Evolutionary conservation across 345 rosid genomes (phyloP).

Genomic region (Corchorus capsularis): DNA sequence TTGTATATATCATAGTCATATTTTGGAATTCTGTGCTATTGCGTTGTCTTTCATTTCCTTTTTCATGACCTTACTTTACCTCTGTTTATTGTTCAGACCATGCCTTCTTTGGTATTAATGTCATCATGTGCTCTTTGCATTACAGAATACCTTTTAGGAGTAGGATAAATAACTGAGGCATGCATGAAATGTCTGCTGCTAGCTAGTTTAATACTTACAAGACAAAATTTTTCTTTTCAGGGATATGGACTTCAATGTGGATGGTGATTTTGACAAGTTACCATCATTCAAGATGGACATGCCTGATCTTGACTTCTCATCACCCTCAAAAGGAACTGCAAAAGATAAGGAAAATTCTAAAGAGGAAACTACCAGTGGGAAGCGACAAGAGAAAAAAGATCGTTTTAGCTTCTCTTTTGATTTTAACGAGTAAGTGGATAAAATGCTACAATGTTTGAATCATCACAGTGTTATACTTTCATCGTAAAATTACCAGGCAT

Average conservation of each 20-base stretch:
- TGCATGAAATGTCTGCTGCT: background rate
- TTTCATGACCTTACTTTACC: background rate
- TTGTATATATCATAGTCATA: background rate
- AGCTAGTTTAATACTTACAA: background rate
- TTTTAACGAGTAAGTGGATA: conserved; percentile 59
- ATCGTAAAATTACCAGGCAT: background rate
- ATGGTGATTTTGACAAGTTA: conserved; percentile 68
- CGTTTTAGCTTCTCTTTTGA: conserved; percentile 69
- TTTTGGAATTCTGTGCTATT: background rate
- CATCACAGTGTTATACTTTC: background rate
- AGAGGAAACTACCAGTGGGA: conserved; percentile 44
- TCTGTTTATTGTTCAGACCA: background rate
- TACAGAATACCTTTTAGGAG: background rate
- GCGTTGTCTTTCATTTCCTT: background rate
- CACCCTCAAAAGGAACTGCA: conserved; percentile 49
- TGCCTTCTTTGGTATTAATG: background rate
- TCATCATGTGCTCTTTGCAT: conserved; percentile 3
- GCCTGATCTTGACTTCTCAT: conserved; percentile 80
- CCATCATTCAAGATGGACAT: conserved; percentile 75
- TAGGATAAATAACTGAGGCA: background rate
- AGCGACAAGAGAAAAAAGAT: conserved; percentile 43
- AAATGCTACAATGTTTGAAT: background rate
- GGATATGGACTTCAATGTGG: conserved; percentile 83
- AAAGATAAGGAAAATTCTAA: conserved; percentile 55
- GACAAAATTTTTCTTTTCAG: conserved; percentile 32